These are phyloP conservation scores for Stropharia rugosoannulata DNA, from an alignment of 768 basidiomycete species.

Conservation along the genomic window DNA sequence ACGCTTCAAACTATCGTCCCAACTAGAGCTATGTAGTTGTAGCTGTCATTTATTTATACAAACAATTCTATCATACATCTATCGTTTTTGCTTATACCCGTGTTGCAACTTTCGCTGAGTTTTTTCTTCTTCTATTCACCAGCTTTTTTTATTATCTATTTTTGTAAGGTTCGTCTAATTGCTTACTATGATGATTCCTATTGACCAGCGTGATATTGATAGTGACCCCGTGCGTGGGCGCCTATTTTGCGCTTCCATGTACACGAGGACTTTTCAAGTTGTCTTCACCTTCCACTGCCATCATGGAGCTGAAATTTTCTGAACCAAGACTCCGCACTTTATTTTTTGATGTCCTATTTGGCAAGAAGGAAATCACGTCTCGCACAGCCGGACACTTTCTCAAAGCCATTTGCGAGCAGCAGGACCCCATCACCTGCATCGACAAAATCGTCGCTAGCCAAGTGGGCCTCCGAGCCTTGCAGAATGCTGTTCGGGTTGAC, in stretches of 20 bases:
- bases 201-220: neutral
- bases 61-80: neutral
- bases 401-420: conserved; percentile 41
- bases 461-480: conserved; percentile 36
- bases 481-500: conserved; percentile 40
- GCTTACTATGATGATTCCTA: neutral
- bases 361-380: conserved; percentile 18
- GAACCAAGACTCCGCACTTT: conserved; percentile 9
- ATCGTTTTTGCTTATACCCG: neutral
- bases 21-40: neutral
- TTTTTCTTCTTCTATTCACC: neutral
- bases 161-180: neutral
- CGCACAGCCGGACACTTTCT: conserved; percentile 37
- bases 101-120: too few species aligned
- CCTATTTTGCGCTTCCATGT: conserved; percentile 5
- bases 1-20: neutral
- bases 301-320: conserved; percentile 3
- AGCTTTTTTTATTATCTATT: neutral
- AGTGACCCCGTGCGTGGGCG: conserved; percentile 6
- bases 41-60: conserved; percentile 4
- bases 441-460: conserved; percentile 33
- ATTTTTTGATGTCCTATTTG: conserved; percentile 2
- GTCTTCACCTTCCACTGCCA: neutral
- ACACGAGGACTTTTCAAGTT: neutral
- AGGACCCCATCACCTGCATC: conserved; percentile 36